Evolutionary conservation across 2,329 filamentous ascomycete genomes (phyloP).

Genomic region (Ophiostoma australiae): DNA sequence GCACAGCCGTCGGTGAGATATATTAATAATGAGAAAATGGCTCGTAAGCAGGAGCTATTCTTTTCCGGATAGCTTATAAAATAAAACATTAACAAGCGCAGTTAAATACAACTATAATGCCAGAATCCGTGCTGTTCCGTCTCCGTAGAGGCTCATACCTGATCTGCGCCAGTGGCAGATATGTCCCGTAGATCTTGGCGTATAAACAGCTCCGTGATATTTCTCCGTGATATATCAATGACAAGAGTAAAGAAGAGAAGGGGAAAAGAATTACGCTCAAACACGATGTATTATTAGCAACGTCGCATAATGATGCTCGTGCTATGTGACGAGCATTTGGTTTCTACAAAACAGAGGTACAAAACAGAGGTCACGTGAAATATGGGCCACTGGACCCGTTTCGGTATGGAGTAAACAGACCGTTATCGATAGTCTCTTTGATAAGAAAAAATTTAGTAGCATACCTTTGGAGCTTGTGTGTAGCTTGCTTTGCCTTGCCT

Average conservation of each 20-base stretch:
- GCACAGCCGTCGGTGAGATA: background rate
- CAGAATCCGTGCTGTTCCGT: background rate
- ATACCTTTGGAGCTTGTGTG: background rate
- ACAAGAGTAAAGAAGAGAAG: background rate
- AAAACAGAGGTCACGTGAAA: background rate
- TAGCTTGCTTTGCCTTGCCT: background rate
- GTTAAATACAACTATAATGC: too few species aligned
- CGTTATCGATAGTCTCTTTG: background rate
- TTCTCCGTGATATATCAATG: background rate
- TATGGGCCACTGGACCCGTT: background rate
- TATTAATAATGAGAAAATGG: too few species aligned
- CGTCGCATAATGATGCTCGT: background rate
- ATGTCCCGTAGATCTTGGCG: background rate
- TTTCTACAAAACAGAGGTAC: too few species aligned
- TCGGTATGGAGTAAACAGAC: background rate
- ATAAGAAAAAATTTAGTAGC: background rate
- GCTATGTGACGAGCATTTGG: background rate
- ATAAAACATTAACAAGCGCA: too few species aligned
- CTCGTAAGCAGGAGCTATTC: too few species aligned
- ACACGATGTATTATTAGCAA: background rate
- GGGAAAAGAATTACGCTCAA: background rate
- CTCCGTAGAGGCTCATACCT: background rate
- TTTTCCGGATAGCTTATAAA: too few species aligned
- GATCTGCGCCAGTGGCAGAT: background rate
- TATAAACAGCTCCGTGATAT: background rate